Conservation (phyloP, 225 moss, liverwort and hornwort species). For the Lunularia cruciata region DNA sequence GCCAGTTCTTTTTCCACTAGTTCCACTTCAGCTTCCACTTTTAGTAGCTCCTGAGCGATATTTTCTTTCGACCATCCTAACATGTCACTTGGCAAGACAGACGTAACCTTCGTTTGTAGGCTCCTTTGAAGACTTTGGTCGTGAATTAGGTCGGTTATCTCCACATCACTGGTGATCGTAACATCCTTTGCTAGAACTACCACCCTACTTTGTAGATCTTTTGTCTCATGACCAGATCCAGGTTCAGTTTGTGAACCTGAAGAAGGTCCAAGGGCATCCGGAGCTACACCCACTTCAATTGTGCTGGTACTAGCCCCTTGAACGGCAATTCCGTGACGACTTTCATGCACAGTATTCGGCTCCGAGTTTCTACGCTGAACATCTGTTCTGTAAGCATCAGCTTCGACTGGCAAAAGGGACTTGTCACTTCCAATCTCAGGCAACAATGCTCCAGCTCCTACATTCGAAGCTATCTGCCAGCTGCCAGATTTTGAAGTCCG, state of each 20-base stretch:
- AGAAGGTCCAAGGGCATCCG: background rate
- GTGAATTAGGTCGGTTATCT: constrained; percentile 13
- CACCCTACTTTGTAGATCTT: background rate
- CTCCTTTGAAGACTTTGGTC: constrained; percentile 42
- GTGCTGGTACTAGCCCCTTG: constrained; percentile 12
- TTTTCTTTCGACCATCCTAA: constrained; percentile 75
- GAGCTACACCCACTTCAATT: constrained; percentile 5
- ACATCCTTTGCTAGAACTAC: constrained; percentile 1
- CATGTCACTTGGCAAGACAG: constrained; percentile 38
- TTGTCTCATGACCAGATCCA: background rate
- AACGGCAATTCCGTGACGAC: constrained; percentile 12
- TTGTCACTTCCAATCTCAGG: constrained; percentile 22
- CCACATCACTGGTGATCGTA: background rate
- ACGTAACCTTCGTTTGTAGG: constrained; percentile 33
- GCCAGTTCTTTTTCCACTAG: constrained; percentile 74
- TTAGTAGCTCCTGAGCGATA: constrained; percentile 71
- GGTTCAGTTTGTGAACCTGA: constrained; percentile 2
- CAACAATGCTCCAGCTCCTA: background rate
- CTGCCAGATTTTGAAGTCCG: constrained; percentile 25
- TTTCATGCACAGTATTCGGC: constrained; percentile 1
- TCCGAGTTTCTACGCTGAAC: constrained; percentile 17
- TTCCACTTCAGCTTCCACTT: constrained; percentile 90
- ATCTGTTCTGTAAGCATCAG: constrained; percentile 14
- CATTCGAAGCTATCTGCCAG: constrained; percentile 1
- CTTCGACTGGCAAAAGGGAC: background rate